Evolutionary conservation across 1,284 basidiomycete genomes (phyloP).

Genomic region (Ceratobasidium sp.): DNA sequence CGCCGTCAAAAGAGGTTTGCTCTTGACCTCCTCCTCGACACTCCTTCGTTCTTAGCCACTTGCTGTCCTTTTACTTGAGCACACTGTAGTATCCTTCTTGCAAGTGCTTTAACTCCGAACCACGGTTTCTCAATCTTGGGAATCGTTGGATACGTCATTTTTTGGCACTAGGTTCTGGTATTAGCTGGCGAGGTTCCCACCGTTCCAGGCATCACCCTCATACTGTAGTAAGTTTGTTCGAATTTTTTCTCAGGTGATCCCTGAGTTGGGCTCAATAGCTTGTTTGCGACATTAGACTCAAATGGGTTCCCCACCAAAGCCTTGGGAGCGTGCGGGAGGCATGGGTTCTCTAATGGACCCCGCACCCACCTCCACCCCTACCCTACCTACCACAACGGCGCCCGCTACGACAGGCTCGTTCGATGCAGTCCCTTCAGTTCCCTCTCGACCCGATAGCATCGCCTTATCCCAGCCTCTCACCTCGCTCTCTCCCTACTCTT

Average conservation of each 20-base stretch:
- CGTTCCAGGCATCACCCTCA: not conserved
- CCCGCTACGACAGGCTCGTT: conserved; percentile 48
- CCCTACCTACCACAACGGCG: conserved; percentile 50
- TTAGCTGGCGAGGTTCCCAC: not conserved
- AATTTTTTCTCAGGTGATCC: not conserved
- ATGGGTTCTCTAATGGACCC: conserved; percentile 53
- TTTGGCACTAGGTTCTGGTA: too few species aligned
- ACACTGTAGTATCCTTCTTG: too few species aligned
- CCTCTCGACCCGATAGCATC: conserved; percentile 61
- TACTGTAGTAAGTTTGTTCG: not conserved
- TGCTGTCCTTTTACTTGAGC: too few species aligned
- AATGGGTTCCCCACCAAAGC: conserved; percentile 85
- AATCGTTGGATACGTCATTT: too few species aligned
- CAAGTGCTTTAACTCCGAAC: too few species aligned
- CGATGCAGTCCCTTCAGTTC: conserved; percentile 56
- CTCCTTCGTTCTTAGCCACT: conserved; percentile 11
- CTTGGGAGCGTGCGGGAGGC: conserved; percentile 75
- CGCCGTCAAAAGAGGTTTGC: conserved; percentile 11
- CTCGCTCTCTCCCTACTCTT: conserved; percentile 51
- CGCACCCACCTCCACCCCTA: conserved; percentile 45
- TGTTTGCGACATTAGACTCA: not conserved
- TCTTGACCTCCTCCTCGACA: conserved; percentile 31
- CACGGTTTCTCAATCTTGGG: too few species aligned
- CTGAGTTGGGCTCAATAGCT: not conserved
- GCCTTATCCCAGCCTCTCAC: conserved; percentile 53